A percentile compares a stretch with the other conserved stretches of the same genome.
Evolutionary conservation across 129 eudicot genomes (phyloP).

Genomic region (Silybum marianum): DNA sequence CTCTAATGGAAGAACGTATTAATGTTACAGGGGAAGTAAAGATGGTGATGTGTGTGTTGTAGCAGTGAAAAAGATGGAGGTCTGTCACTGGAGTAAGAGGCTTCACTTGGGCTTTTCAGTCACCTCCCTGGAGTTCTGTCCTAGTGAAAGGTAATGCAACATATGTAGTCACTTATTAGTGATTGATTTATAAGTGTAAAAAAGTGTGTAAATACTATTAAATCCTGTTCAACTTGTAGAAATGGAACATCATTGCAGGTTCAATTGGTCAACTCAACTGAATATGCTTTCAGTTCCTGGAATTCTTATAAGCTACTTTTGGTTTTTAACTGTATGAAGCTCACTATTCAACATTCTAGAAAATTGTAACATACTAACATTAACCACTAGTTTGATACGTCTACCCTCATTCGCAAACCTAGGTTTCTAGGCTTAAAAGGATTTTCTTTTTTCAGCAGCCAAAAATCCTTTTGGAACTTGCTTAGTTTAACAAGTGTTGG

Average conservation of each 20-base stretch:
- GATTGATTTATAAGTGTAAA: not conserved
- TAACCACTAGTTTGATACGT: not conserved
- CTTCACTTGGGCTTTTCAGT: conserved; percentile 81
- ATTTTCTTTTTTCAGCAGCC: not conserved
- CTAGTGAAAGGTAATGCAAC: conserved; percentile 80
- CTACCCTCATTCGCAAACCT: not conserved
- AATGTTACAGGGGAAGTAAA: conserved; percentile 76
- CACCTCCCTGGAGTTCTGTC: conserved; percentile 82
- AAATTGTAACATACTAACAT: not conserved
- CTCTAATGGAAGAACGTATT: not conserved
- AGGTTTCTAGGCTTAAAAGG: not conserved
- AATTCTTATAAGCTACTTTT: not conserved
- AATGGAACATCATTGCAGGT: not conserved
- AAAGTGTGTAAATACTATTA: not conserved
- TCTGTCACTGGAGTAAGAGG: conserved; percentile 87
- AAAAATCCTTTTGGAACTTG: not conserved
- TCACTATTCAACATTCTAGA: not conserved
- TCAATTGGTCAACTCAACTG: conserved; percentile 4
- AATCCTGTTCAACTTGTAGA: not conserved
- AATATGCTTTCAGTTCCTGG: not conserved
- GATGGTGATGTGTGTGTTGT: conserved; percentile 95
- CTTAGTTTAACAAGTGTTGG: conserved; percentile 2
- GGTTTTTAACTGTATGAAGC: not conserved
- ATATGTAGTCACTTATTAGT: not conserved
- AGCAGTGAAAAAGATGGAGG: conserved; percentile 82